phyloP scores from a whole-genome alignment of 2,329 filamentous ascomycete species.

The Claviceps arundinis region DNA sequence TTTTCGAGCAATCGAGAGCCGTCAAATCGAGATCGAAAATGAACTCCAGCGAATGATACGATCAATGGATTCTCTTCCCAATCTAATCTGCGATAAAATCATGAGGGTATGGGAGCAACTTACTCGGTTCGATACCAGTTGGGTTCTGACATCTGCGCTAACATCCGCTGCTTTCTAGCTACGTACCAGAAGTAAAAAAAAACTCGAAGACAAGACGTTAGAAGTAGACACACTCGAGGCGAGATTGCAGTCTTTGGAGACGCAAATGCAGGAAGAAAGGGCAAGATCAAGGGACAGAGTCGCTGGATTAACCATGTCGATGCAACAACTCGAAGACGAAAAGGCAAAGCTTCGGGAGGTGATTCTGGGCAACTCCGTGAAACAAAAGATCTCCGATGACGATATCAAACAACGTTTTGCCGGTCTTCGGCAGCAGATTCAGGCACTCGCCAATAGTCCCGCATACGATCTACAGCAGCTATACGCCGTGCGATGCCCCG shows the following conservation, averaged over 20 bases:
- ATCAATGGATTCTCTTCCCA: too few relatives aligned
- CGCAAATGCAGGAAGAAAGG: accelerated
- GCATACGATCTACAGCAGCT: too few relatives aligned
- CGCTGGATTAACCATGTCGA: not conserved
- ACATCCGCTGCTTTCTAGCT: not conserved
- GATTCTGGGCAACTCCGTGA: not conserved
- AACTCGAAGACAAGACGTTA: not conserved
- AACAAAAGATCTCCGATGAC: not conserved
- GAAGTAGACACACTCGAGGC: not conserved
- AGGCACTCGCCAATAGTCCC: not conserved
- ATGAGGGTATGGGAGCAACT: too few relatives aligned
- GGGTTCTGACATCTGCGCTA: not conserved
- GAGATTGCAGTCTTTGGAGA: not conserved
- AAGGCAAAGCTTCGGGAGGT: not conserved
- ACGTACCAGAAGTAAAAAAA: not conserved
- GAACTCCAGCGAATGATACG: too few relatives aligned
- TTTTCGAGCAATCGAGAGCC: too few relatives aligned
- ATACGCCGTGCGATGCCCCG: too few relatives aligned
- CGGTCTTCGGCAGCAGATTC: not conserved
- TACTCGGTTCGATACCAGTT: not conserved
- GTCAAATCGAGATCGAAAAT: accelerated
- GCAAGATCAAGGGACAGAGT: too few relatives aligned
- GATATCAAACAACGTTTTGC: not conserved
- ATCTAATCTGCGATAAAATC: accelerated
- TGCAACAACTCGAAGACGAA: not conserved